Evolutionary conservation across 495 filamentous ascomycete species (phyloP).

Genomic region (Neurospora tetraspora): DNA sequence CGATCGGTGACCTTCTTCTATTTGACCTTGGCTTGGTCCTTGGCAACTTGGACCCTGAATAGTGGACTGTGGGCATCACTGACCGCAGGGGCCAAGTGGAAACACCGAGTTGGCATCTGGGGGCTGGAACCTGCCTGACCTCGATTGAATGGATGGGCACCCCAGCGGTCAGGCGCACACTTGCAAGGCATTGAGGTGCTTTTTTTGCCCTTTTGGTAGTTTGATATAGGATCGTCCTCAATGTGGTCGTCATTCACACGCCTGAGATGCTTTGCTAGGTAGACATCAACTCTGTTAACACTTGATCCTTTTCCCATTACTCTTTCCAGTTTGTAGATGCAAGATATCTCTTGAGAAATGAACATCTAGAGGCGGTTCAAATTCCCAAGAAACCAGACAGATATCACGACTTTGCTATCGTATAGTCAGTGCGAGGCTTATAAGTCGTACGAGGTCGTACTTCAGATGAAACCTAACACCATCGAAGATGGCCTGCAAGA

Average conservation of each 20-base stretch:
- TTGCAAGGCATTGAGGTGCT: neutral
- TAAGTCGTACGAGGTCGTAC: neutral
- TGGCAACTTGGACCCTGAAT: slow-evolving; percentile 7
- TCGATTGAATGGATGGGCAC: neutral
- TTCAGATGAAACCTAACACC: neutral
- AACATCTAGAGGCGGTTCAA: too few relatives aligned
- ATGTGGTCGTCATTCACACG: neutral
- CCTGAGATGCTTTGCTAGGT: too few relatives aligned
- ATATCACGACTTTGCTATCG: neutral
- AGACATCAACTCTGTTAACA: neutral
- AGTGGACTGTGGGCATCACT: neutral
- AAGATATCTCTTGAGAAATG: neutral
- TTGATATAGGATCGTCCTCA: neutral
- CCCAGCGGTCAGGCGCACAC: neutral
- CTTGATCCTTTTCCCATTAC: neutral
- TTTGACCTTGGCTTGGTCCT: slow-evolving; percentile 1
- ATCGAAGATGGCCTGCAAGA: neutral
- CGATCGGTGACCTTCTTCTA: neutral
- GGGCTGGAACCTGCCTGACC: neutral
- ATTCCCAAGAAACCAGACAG: too few relatives aligned
- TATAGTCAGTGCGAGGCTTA: slow-evolving; percentile 5
- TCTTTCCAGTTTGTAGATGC: neutral
- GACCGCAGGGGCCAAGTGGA: neutral
- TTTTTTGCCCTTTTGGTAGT: neutral
- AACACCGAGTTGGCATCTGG: neutral